Base-by-base conservation (phyloP, 2,329 filamentous ascomycete species). In the Atkinsonella texensis region DNA sequence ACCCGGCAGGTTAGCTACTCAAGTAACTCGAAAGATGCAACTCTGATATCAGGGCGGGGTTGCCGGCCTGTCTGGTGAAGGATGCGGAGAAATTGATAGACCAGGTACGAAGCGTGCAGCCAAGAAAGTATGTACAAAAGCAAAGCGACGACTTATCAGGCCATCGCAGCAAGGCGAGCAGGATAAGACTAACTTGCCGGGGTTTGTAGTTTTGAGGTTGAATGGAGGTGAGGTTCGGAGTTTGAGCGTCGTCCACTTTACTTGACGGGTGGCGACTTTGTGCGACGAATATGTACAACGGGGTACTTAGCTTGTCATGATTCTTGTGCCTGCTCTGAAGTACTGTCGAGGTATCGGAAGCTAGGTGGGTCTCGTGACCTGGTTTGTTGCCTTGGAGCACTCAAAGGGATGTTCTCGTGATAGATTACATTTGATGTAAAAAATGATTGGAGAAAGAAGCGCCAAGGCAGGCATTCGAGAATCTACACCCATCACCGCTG, bases 191-290 rank as follows among this genome's bases (percentile, higher is more conserved):
- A 15, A 44, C 31, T 39, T n/a, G 41, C 11, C 41, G 12, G 41
- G 41, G 48, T 53, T 46, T 51, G 49, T 46, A 49, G 20, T 50
- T 32, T 23, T 2, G 40, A 45, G 20, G 12, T 15, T 32, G 10
- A 28, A 35, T 12, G 40, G 28, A 39, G 13, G 28, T 15, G 23
- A 49, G 18, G 18, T 43, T 44, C 13, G 41, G 40, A 38, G 32
- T 9, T 40, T 46, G 39, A 33, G 44, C 48, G 51, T 43, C 17
- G 48, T 51, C 50, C 41, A 43, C 41, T 20, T 42, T 8, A 18
- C 50, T 49, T 48, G 39, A 10, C 9, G 50, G 33, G 51, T 46
- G 47, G 48, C 48, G 50, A 54, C 32, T 23, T 44, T 23, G 20
- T 23, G 20, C 5, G 20, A 5, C 20, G 20, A 23, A 23, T 5